Evolutionary conservation across 495 filamentous ascomycete species (phyloP).

Genomic region (Lasiosphaeris hirsuta): DNA sequence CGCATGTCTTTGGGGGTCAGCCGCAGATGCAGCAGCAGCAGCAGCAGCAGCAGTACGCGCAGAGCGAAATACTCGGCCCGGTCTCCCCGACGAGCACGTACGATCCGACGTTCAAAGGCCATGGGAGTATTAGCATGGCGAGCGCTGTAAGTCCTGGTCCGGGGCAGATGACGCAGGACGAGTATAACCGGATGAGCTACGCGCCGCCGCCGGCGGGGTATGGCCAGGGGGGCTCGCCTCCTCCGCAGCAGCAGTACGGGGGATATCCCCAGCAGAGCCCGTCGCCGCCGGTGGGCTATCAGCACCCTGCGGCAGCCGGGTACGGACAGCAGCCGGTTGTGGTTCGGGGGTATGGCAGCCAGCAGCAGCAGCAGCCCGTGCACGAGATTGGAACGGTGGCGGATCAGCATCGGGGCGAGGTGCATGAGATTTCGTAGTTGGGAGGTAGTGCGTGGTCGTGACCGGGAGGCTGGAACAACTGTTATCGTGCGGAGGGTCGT

Average conservation of each 20-base stretch:
- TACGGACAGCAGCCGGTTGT: background rate
- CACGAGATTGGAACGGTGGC: constrained; percentile 8
- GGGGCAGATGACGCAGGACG: background rate
- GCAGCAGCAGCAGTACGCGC: background rate
- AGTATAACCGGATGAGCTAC: constrained; percentile 1
- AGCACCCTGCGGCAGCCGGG: background rate
- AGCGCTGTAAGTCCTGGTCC: background rate
- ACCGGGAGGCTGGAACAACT: no score
- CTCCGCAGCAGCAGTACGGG: background rate
- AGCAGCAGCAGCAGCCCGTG: background rate
- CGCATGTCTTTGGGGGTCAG: background rate
- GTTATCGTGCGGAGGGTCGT: no score
- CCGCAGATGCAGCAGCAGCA: constrained; percentile 2
- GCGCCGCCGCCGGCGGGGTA: background rate
- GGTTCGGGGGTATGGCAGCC: background rate
- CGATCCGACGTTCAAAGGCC: constrained; percentile 3
- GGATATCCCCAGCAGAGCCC: background rate
- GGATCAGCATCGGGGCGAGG: background rate
- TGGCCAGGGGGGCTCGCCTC: background rate
- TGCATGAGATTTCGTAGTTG: constrained; percentile 4
- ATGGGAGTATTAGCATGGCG: background rate
- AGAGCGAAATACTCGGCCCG: background rate
- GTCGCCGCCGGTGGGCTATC: background rate
- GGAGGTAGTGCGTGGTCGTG: no score
- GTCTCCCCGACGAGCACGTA: constrained; percentile 1